Evolutionary conservation across 305 asterid species (phyloP).

Genomic region (Solanum hybrid): DNA sequence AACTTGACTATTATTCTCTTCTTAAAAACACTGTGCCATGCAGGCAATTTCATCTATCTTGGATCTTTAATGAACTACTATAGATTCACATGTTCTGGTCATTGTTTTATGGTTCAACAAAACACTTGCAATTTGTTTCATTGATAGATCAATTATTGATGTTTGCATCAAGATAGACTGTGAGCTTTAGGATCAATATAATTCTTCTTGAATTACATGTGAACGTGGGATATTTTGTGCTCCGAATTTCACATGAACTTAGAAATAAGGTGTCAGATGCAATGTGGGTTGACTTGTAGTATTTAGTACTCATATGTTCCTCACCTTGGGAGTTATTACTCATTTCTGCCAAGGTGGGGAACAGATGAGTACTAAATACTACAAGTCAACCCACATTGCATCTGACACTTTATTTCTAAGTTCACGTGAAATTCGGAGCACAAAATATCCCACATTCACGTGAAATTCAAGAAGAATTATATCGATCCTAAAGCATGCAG

Average conservation of each 20-base stretch:
- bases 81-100: background rate
- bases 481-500: background rate
- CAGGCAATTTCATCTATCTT: background rate
- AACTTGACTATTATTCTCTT: background rate
- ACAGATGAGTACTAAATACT: background rate
- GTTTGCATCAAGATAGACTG: background rate
- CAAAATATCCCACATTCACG: background rate
- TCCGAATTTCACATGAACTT: background rate
- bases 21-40: background rate
- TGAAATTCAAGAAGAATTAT: background rate
- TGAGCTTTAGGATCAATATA: background rate
- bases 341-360: background rate
- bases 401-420: background rate
- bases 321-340: background rate
- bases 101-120: background rate
- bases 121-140: background rate
- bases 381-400: background rate
- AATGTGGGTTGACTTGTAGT: background rate
- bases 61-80: background rate
- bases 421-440: background rate
- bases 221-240: background rate
- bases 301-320: background rate
- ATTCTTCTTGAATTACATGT: background rate
- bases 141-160: background rate
- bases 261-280: background rate